Evolutionary conservation across 331 rosid species (phyloP), one percentile per base, ranked within the genome.

Genomic region (Stylosanthes scabra): DNA sequence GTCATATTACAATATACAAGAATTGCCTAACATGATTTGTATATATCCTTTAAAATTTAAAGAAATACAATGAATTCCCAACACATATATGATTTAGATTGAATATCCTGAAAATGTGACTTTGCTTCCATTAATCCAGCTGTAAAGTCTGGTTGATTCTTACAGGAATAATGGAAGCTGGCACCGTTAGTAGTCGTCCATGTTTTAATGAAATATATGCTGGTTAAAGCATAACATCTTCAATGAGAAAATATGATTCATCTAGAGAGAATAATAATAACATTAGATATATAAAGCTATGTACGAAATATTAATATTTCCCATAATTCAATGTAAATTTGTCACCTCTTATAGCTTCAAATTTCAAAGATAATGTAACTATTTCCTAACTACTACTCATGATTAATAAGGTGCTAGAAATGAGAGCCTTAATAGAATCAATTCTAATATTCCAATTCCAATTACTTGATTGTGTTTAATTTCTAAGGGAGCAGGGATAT

Each of bases 341-440:
- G 71, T 83, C 65, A 59, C 62, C 40, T 51, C 47, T 47, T 47
- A 49, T 51, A 64, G 68, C 29, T 66, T 71, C 50, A 59, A 59
- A 34, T 9, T 1, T 37, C 37, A 44, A 46, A 58, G 61, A 37
- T 55, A 49, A 25, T 13, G 70, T 46, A 46, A 47, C 31, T 9
- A 42, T 71, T 41, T 42, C 84, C 8, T 60, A 31, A 31, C 37
- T 66, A 31, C 37, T 66, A 64, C 11, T 68, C 62, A 61, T 83
- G 37, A 61, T 66, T 62, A 78, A 79, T 61, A 72, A 61, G 83
- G 70, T 63, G 66, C 52, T 57, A 31, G 74, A 71, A 57, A 65
- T 27, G 63, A 70, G 72, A 70, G 72, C 45, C 79, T 74, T 84
- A 31, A 31, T 31, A 63, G 86, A 78, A 86, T 82, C 81, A 7